phyloP scores from a whole-genome alignment of 768 basidiomycete species.

The Suillus alpinus region DNA sequence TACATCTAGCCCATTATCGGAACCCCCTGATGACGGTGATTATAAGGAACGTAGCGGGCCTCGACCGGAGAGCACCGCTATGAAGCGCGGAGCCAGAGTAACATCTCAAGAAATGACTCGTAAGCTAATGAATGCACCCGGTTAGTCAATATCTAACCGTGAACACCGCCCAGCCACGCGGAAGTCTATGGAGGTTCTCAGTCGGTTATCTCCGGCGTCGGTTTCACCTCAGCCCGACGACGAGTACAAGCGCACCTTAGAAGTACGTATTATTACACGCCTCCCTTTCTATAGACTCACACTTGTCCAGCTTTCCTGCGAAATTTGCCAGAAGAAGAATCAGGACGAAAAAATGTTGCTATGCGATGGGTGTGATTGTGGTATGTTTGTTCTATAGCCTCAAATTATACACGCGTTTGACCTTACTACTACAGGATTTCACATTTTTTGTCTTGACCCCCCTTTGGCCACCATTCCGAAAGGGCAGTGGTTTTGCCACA shows the following conservation, averaged over 20 bases:
- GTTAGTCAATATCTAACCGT: background rate
- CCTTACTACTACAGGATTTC: conserved; percentile 65
- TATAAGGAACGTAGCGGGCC: conserved; percentile 50
- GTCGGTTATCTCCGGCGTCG: conserved; percentile 23
- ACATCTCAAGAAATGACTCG: conserved; percentile 47
- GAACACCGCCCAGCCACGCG: conserved; percentile 33
- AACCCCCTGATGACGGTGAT: conserved; percentile 77
- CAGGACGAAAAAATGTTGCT: conserved; percentile 90
- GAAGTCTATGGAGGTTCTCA: conserved; percentile 17
- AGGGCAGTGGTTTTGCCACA: conserved; percentile 95
- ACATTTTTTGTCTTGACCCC: conserved; percentile 95
- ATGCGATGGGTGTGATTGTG: conserved; percentile 83
- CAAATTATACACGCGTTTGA: conserved; percentile 8
- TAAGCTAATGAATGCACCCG: conserved; percentile 20
- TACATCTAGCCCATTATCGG: conserved; percentile 75
- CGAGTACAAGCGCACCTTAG: conserved; percentile 46
- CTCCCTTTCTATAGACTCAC: conserved; percentile 18
- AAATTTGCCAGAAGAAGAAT: conserved; percentile 89
- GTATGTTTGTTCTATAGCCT: conserved; percentile 35
- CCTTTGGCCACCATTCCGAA: conserved; percentile 83
- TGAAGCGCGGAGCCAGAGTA: conserved; percentile 52
- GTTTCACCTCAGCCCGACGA: conserved; percentile 26
- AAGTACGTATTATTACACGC: conserved; percentile 41
- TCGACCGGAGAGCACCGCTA: conserved; percentile 36
- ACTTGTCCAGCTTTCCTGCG: conserved; percentile 71